Base-by-base conservation (phyloP, 2,329 filamentous ascomycete species). In the Aspergillus udagawae region DNA sequence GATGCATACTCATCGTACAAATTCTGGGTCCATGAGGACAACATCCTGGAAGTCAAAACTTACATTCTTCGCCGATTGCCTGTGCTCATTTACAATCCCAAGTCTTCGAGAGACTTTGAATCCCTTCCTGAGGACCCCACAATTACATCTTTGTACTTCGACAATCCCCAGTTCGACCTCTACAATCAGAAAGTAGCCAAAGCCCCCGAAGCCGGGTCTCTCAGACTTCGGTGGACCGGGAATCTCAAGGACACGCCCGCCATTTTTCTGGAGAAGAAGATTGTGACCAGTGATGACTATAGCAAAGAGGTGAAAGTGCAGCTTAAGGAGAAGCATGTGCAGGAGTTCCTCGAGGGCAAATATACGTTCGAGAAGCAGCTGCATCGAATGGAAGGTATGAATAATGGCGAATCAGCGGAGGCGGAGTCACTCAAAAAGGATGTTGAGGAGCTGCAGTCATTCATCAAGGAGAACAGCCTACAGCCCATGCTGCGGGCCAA, bases 21-120 rank as follows among this genome's bases (percentile, higher is more conserved):
- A 76, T 97, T 96, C 79, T 99, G 94, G 94, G 88, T 99, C 5
- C 94, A 99, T 73, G 84, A 86, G 32, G 94, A 99, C 68, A 97
- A 99, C 75, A 81, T 97, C 28, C 86, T 97, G 65, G 94, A 99
- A 78, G 91, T 97, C 72, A 97, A 97, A 82, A 97, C 94, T 4
- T 87, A 91, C 68, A 95, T 99, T 60, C 84, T 97, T 32, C 90
- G 94, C 60, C 90, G 90, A 57, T 83, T 99, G 23, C 94, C 94
- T 1, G 86, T 95, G 29, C 86, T 99, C 17, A 88, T 99, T 23
- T 99, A 97, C 77, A 97, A 94, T 71, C 88, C 94, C 49, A 88
- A 92, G 65, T 68, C 89, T 1, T 86, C 91, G 32, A 95, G 93
- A 75, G 84, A 94, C 65, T 83, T 90, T 47, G 91, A 96, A 67